Evolutionary conservation across 2,329 filamentous ascomycete species (phyloP), one percentile per base, ranked within the genome.

Genomic region (Penicillium sp.): DNA sequence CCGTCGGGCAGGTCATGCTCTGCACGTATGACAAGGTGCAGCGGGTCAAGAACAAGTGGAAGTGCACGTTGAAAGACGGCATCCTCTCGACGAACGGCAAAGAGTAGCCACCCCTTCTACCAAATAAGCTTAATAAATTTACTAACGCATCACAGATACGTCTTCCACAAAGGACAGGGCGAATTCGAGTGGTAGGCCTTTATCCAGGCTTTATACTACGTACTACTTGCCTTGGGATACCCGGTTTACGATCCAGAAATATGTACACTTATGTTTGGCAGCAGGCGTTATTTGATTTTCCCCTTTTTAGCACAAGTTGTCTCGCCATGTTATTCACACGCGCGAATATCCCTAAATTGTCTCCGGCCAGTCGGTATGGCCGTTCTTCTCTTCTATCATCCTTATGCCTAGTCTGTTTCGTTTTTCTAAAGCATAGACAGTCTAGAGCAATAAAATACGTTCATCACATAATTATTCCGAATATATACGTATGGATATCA

Each of bases 1-100:
- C 86, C 35, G 83, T 89, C 62, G 87, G 88, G 1, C 89, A 96
- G 65, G 92, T 95, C 70, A 97, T 99, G 90, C 86, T 99, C 42
- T 99, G 94, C 79, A 97, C 96, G 71, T 99, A 99, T 71, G 94
- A 99, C 79, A 99, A 99, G 79, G 94, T 99, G 9, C 93, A 97
- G 76, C 84, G 94, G 48, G 94, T 97, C 67, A 99, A 99, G 86
- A 99, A 97, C 78, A 99, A 94, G 84, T 94, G 90, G 90, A 99
- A 99, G 89, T 99, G 94, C 76, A 92, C 91, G 1, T 85, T 99
- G 62, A 97, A 97, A 78, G 94, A 99, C 68, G 94, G 94, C 20
- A 90, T 99, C 18, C 81, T 99, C 64, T 96, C 90, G 46, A 91
- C 96, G 38, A 92, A 93, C 64, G 90, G 91, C 64, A 96, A 90